Percentiles rank a stretch among this genome's conserved stretches.
These are phyloP conservation scores for Trypanosoma rangeli DNA, from an alignment of 208 protist species.

Conservation along the genomic window DNA sequence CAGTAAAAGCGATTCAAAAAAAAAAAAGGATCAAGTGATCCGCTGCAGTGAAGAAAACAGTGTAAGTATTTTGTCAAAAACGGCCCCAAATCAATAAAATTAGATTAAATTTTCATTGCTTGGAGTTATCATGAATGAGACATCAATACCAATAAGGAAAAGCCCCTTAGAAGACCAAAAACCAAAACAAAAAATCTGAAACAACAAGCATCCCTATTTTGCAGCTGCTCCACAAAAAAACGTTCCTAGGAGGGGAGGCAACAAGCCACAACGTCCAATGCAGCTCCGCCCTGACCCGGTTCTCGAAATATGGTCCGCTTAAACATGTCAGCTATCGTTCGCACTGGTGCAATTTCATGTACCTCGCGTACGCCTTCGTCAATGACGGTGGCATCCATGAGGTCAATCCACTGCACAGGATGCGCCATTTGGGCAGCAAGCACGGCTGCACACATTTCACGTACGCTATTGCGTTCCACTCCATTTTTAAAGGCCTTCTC, in stretches of 20 bases:
- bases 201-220: background rate
- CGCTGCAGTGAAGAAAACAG: no score
- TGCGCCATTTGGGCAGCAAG: conserved; percentile 78
- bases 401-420: conserved; percentile 79
- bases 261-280: conserved; percentile 21
- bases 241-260: conserved; percentile 28
- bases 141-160: background rate
- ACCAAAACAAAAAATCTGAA: background rate
- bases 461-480: conserved; percentile 40
- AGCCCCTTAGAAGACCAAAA: background rate
- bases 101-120: background rate
- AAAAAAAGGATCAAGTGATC: background rate
- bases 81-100: conserved; percentile 21
- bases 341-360: conserved; percentile 64
- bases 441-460: conserved; percentile 71
- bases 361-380: conserved; percentile 34
- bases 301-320: conserved; percentile 50
- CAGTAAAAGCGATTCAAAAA: background rate
- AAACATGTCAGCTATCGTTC: conserved; percentile 75
- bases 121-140: background rate
- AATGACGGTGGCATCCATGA: conserved; percentile 74
- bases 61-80: background rate
- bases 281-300: background rate
- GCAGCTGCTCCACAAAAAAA: conserved; percentile 20
- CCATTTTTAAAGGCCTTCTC: conserved; percentile 44